A percentile compares a stretch with the other conserved stretches of the same genome.
Conservation (phyloP, 352 stramenopile genomes). For the Phytopythium cucurbitacearum region DNA sequence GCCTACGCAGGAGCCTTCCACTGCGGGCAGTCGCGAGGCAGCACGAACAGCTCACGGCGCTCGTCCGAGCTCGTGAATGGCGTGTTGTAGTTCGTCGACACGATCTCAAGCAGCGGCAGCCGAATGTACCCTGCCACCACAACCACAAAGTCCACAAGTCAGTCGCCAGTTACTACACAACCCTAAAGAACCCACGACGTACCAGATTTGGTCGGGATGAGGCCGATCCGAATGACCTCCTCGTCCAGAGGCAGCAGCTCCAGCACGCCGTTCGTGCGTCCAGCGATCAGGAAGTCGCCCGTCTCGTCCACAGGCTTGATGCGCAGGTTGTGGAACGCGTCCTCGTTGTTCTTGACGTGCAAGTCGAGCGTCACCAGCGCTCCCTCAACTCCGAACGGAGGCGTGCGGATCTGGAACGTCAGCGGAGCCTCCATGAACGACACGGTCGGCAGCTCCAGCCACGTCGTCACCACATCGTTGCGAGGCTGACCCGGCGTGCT, state of each 20-base stretch:
- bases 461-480: slow-evolving; percentile 63
- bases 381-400: slow-evolving; percentile 70
- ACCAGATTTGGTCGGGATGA: slow-evolving; percentile 80
- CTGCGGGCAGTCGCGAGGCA: slow-evolving; percentile 52
- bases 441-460: slow-evolving; percentile 55
- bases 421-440: slow-evolving; percentile 68
- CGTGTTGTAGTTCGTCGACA: slow-evolving; percentile 61
- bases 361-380: slow-evolving; percentile 52
- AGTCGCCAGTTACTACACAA: neutral
- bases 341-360: slow-evolving; percentile 68
- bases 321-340: slow-evolving; percentile 57
- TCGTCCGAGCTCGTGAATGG: slow-evolving; percentile 66
- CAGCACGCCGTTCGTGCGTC: slow-evolving; percentile 66
- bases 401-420: slow-evolving; percentile 58
- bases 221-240: slow-evolving; percentile 52
- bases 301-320: slow-evolving; percentile 70
- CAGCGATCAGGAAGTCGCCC: slow-evolving; percentile 73
- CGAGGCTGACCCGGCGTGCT: slow-evolving; percentile 15
- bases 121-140: slow-evolving; percentile 47
- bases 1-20: slow-evolving; percentile 19
- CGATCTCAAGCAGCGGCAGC: slow-evolving; percentile 71
- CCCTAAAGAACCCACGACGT: neutral
- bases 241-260: slow-evolving; percentile 72
- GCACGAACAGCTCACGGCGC: slow-evolving; percentile 69
- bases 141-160: slow-evolving; percentile 6